Evolutionary conservation across 2,329 filamentous ascomycete species (phyloP).

Genomic region (Thelonectria discophora): DNA sequence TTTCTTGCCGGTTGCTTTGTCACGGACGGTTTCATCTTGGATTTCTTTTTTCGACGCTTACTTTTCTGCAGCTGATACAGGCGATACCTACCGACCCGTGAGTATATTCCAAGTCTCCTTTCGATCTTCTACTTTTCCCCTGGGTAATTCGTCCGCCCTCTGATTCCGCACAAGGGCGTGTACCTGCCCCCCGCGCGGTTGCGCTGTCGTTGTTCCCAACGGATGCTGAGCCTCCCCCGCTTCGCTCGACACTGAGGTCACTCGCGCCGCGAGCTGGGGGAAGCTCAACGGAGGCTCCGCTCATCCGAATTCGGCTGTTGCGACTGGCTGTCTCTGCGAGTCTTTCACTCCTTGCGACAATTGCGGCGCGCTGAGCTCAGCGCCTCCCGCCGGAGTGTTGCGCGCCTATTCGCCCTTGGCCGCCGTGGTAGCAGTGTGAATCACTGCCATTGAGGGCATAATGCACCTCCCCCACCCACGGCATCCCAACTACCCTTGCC

Average conservation of each 20-base stretch:
- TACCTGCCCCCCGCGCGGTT: conserved; percentile 36
- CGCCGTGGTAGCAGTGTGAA: conserved; percentile 10
- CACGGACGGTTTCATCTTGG: conserved; percentile 37
- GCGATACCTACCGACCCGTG: conserved; percentile 69
- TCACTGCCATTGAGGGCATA: conserved; percentile 16
- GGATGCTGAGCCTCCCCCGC: conserved; percentile 31
- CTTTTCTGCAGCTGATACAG: conserved; percentile 65
- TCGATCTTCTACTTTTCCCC: conserved; percentile 20
- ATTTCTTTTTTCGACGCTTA: conserved; percentile 41
- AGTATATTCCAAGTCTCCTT: conserved; percentile 47
- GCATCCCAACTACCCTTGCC: conserved; percentile 14
- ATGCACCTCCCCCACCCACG: conserved; percentile 17
- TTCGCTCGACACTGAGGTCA: conserved; percentile 29
- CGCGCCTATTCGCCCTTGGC: conserved; percentile 9
- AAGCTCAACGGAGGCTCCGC: conserved; percentile 31
- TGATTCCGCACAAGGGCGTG: conserved; percentile 28
- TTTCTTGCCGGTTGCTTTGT: conserved; percentile 39
- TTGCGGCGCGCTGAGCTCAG: conserved; percentile 9
- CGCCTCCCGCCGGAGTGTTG: conserved; percentile 3
- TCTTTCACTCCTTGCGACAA: neutral
- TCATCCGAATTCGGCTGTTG: conserved; percentile 35
- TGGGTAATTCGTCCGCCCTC: conserved; percentile 29
- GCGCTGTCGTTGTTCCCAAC: conserved; percentile 25
- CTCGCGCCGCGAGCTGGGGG: conserved; percentile 24
- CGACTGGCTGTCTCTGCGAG: conserved; percentile 14